Evolutionary conservation across 2,329 filamentous ascomycete species (phyloP).

Genomic region (Dendryphion nanum): DNA sequence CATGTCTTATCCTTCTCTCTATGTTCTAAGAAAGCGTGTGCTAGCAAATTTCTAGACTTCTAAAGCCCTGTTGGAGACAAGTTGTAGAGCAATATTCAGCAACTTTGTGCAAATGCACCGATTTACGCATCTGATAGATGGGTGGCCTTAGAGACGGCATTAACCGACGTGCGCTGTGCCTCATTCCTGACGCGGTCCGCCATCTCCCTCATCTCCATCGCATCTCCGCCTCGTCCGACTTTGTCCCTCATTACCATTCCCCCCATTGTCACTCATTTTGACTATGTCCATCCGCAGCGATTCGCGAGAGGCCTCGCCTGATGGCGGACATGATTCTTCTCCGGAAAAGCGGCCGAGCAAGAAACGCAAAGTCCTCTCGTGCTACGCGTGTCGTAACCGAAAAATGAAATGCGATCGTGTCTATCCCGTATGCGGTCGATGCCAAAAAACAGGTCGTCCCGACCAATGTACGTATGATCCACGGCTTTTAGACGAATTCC

Average conservation of each 20-base stretch:
- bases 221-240: slow-evolving; percentile 28
- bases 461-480: slow-evolving; percentile 44
- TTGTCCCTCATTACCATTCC: background rate
- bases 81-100: too few species aligned
- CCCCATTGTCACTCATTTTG: slow-evolving; percentile 1
- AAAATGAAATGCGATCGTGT: slow-evolving; percentile 49
- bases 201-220: slow-evolving; percentile 13
- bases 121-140: too few species aligned
- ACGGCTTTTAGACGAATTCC: slow-evolving; percentile 32
- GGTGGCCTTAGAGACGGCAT: too few species aligned
- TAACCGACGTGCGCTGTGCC: too few species aligned
- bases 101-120: too few species aligned
- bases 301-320: slow-evolving; percentile 31
- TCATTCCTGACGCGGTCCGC: too few species aligned
- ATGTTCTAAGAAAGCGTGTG: too few species aligned
- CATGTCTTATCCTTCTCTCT: too few species aligned
- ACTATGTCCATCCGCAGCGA: slow-evolving; percentile 30
- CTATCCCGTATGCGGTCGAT: slow-evolving; percentile 45
- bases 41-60: too few species aligned
- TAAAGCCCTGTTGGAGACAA: too few species aligned
- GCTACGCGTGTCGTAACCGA: slow-evolving; percentile 46
- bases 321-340: slow-evolving; percentile 25
- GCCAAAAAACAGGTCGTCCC: slow-evolving; percentile 43
- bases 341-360: slow-evolving; percentile 41
- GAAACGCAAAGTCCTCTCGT: slow-evolving; percentile 48